Base-by-base conservation (phyloP, 495 filamentous ascomycete genomes). In the Podospora fimiseda region DNA sequence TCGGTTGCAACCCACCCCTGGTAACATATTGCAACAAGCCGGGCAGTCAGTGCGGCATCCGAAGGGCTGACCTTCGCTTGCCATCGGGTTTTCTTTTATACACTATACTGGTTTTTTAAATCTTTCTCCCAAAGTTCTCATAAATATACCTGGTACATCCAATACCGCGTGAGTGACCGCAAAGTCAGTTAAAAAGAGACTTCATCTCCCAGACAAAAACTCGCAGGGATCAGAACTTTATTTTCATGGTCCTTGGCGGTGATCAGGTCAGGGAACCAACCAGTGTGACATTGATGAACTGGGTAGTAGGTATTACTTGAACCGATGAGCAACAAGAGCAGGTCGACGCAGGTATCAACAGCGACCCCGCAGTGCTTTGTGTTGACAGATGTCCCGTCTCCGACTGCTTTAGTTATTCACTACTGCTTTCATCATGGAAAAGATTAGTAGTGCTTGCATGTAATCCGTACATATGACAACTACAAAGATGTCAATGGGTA, bases 1-100 rank as follows among this genome's bases (percentile, higher is more conserved):
- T 33, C 27, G 33, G 19, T 27, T 23, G 19, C n/a, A 33, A 8
- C 44, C 21, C 13, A 43, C 41, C 41, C 15, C 20, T 18, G n/a
- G 14, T 19, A 18, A 3, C 18, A 19, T 20, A 5, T 33, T 33
- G 27, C 27, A 11, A 33, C 27, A 33, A 33, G 16, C 14, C 39
- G 39, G 3, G 39, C 16, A 18, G 23, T 24, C 44, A 47, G 44
- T 47, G 44, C 24, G 44, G 44, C 44, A 30, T 47, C 44, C 44
- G 22, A 47, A 33, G 23, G 16, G 18, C 8, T 33, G 27, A 33
- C 27, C 5, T 6, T 33, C 27, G 27, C 27, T 11, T 33, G 27
- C 27, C 27, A 11, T 33, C 27, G 27, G 27, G 5, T 33, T 11
- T 33, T 33, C 11, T 33, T 33, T 33, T 33, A 6, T 33, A n/a